A percentile compares a stretch with the other conserved stretches of the same genome.
phyloP scores from a whole-genome alignment of 306 rosid genomes.

The Luffa acutangula region DNA sequence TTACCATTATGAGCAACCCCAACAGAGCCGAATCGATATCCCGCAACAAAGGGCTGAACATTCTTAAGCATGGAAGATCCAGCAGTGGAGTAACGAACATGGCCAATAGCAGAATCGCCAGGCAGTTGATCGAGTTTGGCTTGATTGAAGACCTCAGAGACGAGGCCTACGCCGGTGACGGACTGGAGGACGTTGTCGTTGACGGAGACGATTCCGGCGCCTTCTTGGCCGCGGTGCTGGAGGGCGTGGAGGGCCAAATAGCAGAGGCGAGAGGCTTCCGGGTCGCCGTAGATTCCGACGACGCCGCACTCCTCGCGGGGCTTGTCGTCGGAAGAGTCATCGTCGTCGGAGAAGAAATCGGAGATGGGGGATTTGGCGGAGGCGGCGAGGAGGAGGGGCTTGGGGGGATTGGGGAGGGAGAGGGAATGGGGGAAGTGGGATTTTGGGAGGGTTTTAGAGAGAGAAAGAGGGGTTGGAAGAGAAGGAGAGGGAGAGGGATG shows the following conservation, averaged over 20 bases:
- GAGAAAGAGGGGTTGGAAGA: conserved; percentile 17
- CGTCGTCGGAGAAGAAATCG: conserved; percentile 7
- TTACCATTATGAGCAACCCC: conserved; percentile 92
- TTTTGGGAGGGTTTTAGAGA: conserved; percentile 15
- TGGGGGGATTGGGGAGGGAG: conserved; percentile 5
- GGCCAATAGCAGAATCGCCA: conserved; percentile 63
- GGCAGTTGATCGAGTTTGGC: conserved; percentile 53
- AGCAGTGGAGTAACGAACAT: conserved; percentile 80
- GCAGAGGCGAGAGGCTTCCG: conserved; percentile 63
- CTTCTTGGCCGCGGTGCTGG: conserved; percentile 97
- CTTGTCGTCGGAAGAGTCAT: conserved; percentile 39
- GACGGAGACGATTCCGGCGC: conserved; percentile 74
- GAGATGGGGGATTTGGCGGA: conserved; percentile 33
- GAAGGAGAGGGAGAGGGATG: neutral
- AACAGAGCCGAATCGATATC: conserved; percentile 70
- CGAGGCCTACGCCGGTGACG: conserved; percentile 69
- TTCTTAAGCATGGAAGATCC: conserved; percentile 70
- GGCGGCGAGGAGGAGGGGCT: conserved; percentile 3
- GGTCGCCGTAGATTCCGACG: conserved; percentile 73
- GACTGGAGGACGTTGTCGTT: conserved; percentile 41
- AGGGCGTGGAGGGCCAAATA: conserved; percentile 83
- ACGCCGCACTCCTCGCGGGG: conserved; percentile 95
- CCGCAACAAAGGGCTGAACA: conserved; percentile 87
- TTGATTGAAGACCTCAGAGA: conserved; percentile 60
- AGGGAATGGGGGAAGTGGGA: conserved; percentile 5